Conservation (phyloP, 192 early-diverging fungal species). For the Dissophora globulifera region DNA sequence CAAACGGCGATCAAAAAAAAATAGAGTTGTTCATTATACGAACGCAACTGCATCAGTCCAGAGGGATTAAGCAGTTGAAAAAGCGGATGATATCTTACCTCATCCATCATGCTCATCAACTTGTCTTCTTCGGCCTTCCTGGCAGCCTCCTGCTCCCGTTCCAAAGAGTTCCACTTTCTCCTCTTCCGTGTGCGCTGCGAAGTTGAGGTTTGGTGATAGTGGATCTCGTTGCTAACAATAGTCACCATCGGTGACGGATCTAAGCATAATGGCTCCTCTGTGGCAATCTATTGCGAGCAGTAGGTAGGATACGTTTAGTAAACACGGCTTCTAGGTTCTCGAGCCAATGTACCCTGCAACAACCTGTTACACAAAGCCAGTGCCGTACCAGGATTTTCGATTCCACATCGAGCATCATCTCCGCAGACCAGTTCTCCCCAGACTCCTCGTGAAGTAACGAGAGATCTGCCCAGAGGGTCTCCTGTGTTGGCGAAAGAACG, state of each 20-base stretch:
- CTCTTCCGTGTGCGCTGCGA: conserved; percentile 64
- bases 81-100: conserved; percentile 40
- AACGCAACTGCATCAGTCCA: no score
- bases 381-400: conserved; percentile 65
- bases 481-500: conserved; percentile 59
- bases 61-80: not conserved
- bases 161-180: conserved; percentile 78
- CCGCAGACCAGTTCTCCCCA: conserved; percentile 58
- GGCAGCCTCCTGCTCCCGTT: conserved; percentile 73
- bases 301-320: no score
- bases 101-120: conserved; percentile 77
- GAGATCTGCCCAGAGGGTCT: conserved; percentile 66
- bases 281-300: conserved; percentile 58
- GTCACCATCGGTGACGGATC: conserved; percentile 77
- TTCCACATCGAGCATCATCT: conserved; percentile 71
- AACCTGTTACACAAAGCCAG: no score
- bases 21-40: not conserved
- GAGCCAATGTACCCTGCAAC: no score
- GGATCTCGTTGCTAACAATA: conserved; percentile 74
- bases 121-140: conserved; percentile 75
- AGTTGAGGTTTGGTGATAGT: conserved; percentile 58
- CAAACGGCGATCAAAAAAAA: conserved; percentile 7
- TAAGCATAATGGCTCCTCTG: conserved; percentile 73
- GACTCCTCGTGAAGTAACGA: conserved; percentile 59
- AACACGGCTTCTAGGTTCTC: no score